phyloP scores from a whole-genome alignment of 2,329 filamentous ascomycete species.

The Colletotrichum euphorbiae region DNA sequence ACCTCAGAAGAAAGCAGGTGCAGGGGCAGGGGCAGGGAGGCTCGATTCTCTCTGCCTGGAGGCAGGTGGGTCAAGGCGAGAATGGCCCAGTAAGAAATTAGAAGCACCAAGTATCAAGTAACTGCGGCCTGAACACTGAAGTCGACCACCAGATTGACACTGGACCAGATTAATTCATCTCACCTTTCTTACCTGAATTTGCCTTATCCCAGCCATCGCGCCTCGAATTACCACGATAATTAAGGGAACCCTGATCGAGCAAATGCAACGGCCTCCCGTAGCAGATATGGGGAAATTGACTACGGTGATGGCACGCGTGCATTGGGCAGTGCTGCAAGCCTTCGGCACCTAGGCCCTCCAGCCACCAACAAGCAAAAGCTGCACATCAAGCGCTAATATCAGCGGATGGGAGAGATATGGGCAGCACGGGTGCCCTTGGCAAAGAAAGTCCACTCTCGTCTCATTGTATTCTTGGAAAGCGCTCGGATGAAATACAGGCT shows the following conservation, averaged over 20 bases:
- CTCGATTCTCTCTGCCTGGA: conserved; percentile 4
- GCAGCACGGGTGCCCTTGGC: background rate
- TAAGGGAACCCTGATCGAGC: background rate
- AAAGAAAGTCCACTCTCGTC: background rate
- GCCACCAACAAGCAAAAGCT: background rate
- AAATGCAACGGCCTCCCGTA: background rate
- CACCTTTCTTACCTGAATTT: background rate
- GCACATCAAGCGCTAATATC: conserved; percentile 1
- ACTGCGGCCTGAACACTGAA: no score
- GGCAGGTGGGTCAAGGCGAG: background rate
- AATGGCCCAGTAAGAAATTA: background rate
- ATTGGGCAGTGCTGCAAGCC: conserved; percentile 3
- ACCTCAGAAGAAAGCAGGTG: background rate
- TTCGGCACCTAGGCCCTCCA: conserved; percentile 1
- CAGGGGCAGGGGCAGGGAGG: background rate
- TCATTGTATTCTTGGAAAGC: background rate
- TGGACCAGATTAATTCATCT: background rate
- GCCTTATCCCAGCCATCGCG: background rate
- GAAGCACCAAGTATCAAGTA: background rate
- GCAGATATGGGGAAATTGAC: background rate
- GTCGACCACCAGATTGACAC: background rate
- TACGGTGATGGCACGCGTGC: background rate
- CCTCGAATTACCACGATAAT: background rate
- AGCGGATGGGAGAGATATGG: background rate
- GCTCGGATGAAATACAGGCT: conserved; percentile 9